Evolutionary conservation across 2,329 filamentous ascomycete genomes (phyloP).

Genomic region (Clonostachys solani): DNA sequence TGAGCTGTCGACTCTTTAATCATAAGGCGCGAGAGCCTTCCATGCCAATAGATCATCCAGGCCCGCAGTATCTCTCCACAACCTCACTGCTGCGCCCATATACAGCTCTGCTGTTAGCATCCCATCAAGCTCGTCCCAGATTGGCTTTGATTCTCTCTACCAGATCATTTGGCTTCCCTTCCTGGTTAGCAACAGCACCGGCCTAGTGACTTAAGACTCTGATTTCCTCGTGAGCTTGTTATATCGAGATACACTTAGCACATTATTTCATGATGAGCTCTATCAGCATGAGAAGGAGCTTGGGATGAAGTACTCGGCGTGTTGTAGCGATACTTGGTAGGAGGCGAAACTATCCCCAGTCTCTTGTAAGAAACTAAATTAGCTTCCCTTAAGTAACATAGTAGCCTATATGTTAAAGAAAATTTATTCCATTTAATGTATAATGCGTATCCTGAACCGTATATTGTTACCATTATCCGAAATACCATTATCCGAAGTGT

Average conservation of each 20-base stretch:
- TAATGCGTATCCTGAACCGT: too few species aligned
- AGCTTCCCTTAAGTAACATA: too few species aligned
- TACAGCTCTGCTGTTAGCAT: conserved; percentile 60
- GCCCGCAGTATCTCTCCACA: conserved; percentile 38
- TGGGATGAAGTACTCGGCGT: too few species aligned
- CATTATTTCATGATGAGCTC: conserved; percentile 74
- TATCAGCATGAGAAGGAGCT: conserved; percentile 82
- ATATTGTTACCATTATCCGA: too few species aligned
- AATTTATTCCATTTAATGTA: too few species aligned
- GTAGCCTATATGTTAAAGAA: too few species aligned
- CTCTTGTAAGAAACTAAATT: too few species aligned
- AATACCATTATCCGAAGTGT: too few species aligned
- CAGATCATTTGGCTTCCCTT: conserved; percentile 76
- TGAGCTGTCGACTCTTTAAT: too few species aligned
- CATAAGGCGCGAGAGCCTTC: conserved; percentile 10
- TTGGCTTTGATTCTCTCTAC: conserved; percentile 72
- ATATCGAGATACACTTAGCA: conserved; percentile 64
- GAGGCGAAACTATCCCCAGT: too few species aligned
- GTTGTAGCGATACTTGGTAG: too few species aligned
- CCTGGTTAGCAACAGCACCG: neutral
- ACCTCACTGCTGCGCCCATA: conserved; percentile 38
- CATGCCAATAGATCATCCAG: conserved; percentile 25
- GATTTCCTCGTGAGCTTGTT: conserved; percentile 85
- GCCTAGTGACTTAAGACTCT: conserved; percentile 78
- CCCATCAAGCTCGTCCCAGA: conserved; percentile 63